A percentile compares a stretch with the other conserved stretches of the same genome.
phyloP scores from a whole-genome alignment of 1,139 yeast genomes.

The Yamadazyma blattariae region DNA sequence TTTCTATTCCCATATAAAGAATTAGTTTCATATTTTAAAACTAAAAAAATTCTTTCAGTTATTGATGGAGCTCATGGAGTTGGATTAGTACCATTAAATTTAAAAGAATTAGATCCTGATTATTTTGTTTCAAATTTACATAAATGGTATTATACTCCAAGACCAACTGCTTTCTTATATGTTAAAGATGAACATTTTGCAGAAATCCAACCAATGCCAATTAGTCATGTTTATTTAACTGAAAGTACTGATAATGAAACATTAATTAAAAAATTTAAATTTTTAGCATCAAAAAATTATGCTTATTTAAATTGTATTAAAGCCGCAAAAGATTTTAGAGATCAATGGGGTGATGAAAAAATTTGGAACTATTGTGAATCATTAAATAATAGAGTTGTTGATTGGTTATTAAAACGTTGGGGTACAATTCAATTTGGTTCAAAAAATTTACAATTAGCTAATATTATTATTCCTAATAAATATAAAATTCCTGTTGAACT shows the following conservation, averaged over 20 bases:
- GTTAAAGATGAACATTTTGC: conserved; percentile 52
- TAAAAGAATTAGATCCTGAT: conserved; percentile 51
- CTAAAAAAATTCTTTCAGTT: conserved; percentile 49
- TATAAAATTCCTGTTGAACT: conserved; percentile 11
- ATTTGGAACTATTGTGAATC: conserved; percentile 47
- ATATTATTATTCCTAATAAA: conserved; percentile 36
- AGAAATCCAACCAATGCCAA: conserved; percentile 55
- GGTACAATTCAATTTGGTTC: conserved; percentile 31
- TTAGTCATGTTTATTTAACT: conserved; percentile 39
- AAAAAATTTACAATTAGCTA: conserved; percentile 21
- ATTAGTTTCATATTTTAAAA: conserved; percentile 45
- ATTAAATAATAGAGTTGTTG: conserved; percentile 35
- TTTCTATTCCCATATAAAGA: conserved; percentile 54
- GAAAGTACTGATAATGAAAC: conserved; percentile 21
- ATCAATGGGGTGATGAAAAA: conserved; percentile 46
- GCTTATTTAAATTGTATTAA: conserved; percentile 25
- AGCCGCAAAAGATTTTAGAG: conserved; percentile 50
- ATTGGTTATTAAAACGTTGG: conserved; percentile 36
- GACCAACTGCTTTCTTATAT: conserved; percentile 59
- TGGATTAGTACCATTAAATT: conserved; percentile 49
- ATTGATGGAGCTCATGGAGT: conserved; percentile 75
- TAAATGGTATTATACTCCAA: conserved; percentile 66
- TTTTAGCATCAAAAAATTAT: conserved; percentile 34
- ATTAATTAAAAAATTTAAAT: conserved; percentile 37
- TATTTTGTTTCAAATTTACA: conserved; percentile 64